Conservation (phyloP, 495 filamentous ascomycete genomes). For the Aspergillus coremiiformis region DNA sequence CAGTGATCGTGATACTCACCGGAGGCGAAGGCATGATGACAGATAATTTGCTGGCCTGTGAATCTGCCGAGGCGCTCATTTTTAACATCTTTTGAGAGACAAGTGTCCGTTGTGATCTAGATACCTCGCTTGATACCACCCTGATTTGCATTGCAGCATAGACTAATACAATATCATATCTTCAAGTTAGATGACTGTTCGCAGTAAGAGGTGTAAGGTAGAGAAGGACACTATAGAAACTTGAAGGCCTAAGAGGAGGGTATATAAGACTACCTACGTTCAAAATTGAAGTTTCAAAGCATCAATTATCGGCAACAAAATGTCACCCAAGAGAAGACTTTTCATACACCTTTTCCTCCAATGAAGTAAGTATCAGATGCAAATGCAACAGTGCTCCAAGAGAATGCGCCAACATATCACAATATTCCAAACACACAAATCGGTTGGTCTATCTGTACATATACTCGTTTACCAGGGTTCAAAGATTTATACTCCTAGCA, state of each 20-base stretch:
- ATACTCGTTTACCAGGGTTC: constrained; percentile 7
- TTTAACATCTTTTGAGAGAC: neutral
- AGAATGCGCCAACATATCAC: constrained; percentile 16
- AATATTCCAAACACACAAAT: constrained; percentile 9
- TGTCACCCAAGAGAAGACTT: neutral
- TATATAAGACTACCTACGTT: neutral
- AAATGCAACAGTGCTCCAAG: constrained; percentile 16
- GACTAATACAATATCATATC: neutral
- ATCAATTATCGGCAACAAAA: neutral
- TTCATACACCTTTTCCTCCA: constrained; percentile 10
- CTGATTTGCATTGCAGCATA: neutral
- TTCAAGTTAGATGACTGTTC: too few species aligned
- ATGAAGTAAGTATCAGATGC: constrained; percentile 8
- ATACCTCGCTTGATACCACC: constrained; percentile 1
- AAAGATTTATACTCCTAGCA: constrained; percentile 30
- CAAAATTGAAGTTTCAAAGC: neutral
- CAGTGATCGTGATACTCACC: constrained; percentile 26
- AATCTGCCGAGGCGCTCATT: neutral
- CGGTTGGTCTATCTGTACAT: constrained; percentile 19
- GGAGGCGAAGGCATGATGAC: constrained; percentile 29
- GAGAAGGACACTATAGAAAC: neutral
- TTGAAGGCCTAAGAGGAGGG: neutral
- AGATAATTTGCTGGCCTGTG: constrained; percentile 2
- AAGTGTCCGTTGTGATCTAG: neutral
- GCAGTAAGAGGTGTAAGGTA: too few species aligned